A percentile compares a stretch with the other conserved stretches of the same genome.
Evolutionary conservation across 2,329 filamentous ascomycete genomes (phyloP).

Genomic region (Pyrenochaeta sp.): DNA sequence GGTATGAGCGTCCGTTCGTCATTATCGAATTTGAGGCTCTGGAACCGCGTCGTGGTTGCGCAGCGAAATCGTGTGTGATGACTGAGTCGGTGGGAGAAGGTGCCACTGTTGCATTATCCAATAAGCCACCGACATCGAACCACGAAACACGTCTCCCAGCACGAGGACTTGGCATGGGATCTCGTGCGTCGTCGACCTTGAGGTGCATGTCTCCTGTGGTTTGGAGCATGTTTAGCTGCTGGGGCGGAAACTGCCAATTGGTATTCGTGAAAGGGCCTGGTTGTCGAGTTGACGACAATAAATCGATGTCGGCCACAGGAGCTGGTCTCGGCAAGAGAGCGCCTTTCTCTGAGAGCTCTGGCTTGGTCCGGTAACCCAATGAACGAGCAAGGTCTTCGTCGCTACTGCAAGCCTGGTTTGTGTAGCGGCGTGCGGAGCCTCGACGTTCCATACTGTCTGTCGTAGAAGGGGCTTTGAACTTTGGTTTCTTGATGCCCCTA

Average conservation of each 20-base stretch:
- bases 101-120: conserved; percentile 58
- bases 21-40: conserved; percentile 37
- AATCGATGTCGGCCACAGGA: conserved; percentile 38
- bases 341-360: conserved; percentile 56
- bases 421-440: conserved; percentile 67
- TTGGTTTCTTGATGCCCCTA: conserved; percentile 83
- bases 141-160: conserved; percentile 71
- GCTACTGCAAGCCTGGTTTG: conserved; percentile 79
- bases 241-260: conserved; percentile 45
- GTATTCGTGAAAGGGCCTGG: conserved; percentile 34
- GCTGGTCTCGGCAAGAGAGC: conserved; percentile 52
- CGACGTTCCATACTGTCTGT: conserved; percentile 63
- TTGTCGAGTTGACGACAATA: conserved; percentile 30
- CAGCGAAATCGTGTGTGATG: conserved; percentile 53
- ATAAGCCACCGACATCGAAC: conserved; percentile 81
- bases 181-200: conserved; percentile 33
- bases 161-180: conserved; percentile 48
- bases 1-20: conserved; percentile 31
- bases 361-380: conserved; percentile 72
- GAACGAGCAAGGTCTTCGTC: conserved; percentile 89
- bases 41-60: conserved; percentile 38
- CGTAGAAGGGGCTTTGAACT: conserved; percentile 69
- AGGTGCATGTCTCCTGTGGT: conserved; percentile 30
- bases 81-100: conserved; percentile 47
- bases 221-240: conserved; percentile 22